Evolutionary conservation across 2,329 filamentous ascomycete species (phyloP).

Genomic region (Nemania sp.): DNA sequence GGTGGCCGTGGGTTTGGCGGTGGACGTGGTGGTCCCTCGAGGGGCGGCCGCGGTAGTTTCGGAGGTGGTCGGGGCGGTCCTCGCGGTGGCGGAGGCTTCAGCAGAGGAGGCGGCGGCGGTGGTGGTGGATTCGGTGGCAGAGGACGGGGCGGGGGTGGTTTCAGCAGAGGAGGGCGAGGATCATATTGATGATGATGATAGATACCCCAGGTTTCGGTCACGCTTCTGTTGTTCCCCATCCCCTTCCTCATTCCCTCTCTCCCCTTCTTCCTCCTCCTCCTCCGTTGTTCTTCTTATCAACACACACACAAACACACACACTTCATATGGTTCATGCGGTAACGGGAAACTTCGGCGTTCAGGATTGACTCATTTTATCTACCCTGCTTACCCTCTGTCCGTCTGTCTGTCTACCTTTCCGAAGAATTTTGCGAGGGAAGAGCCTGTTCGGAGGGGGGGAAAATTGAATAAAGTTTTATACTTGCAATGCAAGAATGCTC

Average conservation of each 20-base stretch:
- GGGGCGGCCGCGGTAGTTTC: constrained; percentile 29
- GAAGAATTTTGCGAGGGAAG: not conserved
- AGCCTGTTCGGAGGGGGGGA: constrained; percentile 9
- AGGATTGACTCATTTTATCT: constrained; percentile 21
- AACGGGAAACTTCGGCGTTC: constrained; percentile 34
- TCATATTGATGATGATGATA: constrained; percentile 18
- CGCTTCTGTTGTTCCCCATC: constrained; percentile 1
- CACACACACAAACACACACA: no score
- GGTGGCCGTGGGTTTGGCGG: constrained; percentile 52
- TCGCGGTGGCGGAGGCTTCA: constrained; percentile 22
- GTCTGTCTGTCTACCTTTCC: not conserved
- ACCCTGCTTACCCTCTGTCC: not conserved
- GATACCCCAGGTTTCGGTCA: constrained; percentile 20
- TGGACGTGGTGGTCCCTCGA: constrained; percentile 41
- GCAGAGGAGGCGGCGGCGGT: constrained; percentile 31
- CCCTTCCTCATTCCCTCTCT: not conserved
- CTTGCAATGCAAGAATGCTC: not conserved
- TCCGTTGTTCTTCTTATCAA: constrained; percentile 11
- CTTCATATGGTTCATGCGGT: constrained; percentile 30
- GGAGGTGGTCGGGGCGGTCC: constrained; percentile 18
- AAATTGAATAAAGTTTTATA: not conserved
- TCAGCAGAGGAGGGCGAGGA: constrained; percentile 32
- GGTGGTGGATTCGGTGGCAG: constrained; percentile 32
- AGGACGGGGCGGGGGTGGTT: constrained; percentile 33
- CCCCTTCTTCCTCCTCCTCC: not conserved